Evolutionary conservation across 768 basidiomycete species (phyloP).

Genomic region (Jaapia argillacea): DNA sequence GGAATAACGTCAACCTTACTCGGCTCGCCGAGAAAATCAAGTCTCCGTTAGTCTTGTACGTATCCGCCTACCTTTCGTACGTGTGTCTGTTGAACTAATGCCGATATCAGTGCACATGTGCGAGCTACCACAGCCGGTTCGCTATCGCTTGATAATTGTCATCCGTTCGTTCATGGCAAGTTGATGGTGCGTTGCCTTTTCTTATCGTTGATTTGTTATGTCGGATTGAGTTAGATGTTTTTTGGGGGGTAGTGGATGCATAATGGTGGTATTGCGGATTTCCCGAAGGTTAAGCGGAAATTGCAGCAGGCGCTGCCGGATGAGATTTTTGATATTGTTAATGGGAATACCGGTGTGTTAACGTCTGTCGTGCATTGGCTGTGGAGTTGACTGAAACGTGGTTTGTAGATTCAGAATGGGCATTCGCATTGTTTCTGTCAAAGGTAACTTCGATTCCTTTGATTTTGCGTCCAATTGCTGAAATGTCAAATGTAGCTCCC

Average conservation of each 20-base stretch:
- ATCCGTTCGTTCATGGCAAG: slow-evolving; percentile 88
- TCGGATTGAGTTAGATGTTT: slow-evolving; percentile 1
- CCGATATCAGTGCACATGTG: slow-evolving; percentile 63
- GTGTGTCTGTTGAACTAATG: slow-evolving; percentile 1
- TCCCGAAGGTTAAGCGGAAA: slow-evolving; percentile 68
- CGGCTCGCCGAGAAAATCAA: slow-evolving; percentile 96
- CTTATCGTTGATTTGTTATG: neutral
- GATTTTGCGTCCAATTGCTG: neutral
- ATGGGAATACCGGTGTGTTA: slow-evolving; percentile 79
- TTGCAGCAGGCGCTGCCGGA: slow-evolving; percentile 73
- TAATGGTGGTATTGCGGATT: slow-evolving; percentile 89
- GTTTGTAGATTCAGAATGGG: slow-evolving; percentile 85
- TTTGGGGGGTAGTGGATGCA: slow-evolving; percentile 77
- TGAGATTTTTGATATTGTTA: slow-evolving; percentile 75
- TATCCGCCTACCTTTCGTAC: slow-evolving; percentile 6
- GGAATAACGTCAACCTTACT: slow-evolving; percentile 93
- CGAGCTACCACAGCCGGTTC: slow-evolving; percentile 90
- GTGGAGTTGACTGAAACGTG: slow-evolving; percentile 1
- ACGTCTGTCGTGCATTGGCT: slow-evolving; percentile 1
- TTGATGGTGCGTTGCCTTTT: slow-evolving; percentile 58
- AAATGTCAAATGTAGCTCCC: slow-evolving; percentile 49
- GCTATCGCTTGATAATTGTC: slow-evolving; percentile 88
- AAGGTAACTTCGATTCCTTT: slow-evolving; percentile 33
- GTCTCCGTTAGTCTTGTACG: slow-evolving; percentile 89
- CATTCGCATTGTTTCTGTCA: slow-evolving; percentile 86